Percentiles rank a stretch among this genome's conserved stretches.
Evolutionary conservation across 495 filamentous ascomycete genomes (phyloP).

Genomic region (Talaromyces ruber): DNA sequence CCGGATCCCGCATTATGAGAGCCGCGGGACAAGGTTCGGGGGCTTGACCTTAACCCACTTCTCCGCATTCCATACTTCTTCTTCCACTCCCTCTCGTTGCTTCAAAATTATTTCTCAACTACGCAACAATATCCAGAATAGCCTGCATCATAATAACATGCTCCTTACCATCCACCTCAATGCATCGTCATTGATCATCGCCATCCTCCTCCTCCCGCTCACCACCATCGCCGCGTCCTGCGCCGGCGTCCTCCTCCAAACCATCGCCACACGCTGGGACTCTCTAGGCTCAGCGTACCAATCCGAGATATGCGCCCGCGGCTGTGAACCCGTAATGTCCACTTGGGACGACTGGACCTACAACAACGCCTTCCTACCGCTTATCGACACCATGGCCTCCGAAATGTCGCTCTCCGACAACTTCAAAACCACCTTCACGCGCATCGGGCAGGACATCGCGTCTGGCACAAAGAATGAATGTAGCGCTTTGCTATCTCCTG

Average conservation of each 20-base stretch:
- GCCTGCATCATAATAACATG: no score
- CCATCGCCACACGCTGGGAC: constrained; percentile 26
- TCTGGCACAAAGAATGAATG: constrained; percentile 27
- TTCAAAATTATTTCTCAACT: neutral
- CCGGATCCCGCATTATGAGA: neutral
- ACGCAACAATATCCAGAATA: neutral
- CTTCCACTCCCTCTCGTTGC: neutral
- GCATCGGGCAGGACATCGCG: constrained; percentile 33
- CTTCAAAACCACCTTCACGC: constrained; percentile 3
- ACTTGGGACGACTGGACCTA: constrained; percentile 41
- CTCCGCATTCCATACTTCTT: neutral
- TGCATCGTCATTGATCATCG: neutral
- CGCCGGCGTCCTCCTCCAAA: constrained; percentile 24
- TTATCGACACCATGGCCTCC: constrained; percentile 28
- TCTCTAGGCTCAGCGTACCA: constrained; percentile 29
- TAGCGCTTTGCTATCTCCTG: constrained; percentile 24
- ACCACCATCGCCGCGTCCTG: constrained; percentile 21
- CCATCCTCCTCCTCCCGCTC: constrained; percentile 9
- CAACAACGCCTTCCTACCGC: constrained; percentile 33
- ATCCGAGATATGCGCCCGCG: constrained; percentile 30
- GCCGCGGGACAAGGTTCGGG: neutral
- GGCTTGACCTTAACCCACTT: neutral
- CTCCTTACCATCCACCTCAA: neutral
- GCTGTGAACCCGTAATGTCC: constrained; percentile 32
- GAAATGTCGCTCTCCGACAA: constrained; percentile 7